Conservation (phyloP, 108 stramenopile species). For the Cyclotella sp. region DNA sequence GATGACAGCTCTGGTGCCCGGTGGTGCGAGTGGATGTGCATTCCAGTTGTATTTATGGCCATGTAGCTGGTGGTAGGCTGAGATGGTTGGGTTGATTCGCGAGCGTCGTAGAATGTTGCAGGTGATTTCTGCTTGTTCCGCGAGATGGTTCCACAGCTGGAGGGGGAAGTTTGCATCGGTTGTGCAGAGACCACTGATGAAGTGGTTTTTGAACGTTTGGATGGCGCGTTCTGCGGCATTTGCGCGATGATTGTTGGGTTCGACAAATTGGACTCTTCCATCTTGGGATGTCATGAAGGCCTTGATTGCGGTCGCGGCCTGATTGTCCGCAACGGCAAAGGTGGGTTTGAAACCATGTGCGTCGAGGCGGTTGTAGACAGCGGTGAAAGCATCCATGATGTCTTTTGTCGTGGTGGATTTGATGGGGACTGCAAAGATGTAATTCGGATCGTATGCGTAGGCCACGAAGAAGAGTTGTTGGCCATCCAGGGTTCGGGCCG, state of each 20-base stretch:
- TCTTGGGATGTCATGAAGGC: conserved; percentile 3
- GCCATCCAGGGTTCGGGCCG: conserved; percentile 12
- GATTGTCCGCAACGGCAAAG: conserved; percentile 34
- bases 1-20: conserved; percentile 34
- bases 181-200: conserved; percentile 29
- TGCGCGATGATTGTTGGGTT: conserved; percentile 34
- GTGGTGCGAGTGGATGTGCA: conserved; percentile 7
- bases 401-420: not conserved
- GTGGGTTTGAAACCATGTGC: conserved; percentile 23
- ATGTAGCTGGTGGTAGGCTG: conserved; percentile 25
- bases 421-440: conserved; percentile 40
- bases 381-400: conserved; percentile 1
- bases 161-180: too few species aligned
- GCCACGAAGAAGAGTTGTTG: conserved; percentile 25
- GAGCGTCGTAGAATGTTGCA: conserved; percentile 27
- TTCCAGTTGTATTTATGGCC: conserved; percentile 24
- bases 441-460: too few species aligned
- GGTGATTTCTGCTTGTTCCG: conserved; percentile 4
- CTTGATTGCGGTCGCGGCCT: conserved; percentile 24
- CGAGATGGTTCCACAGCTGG: conserved; percentile 21
- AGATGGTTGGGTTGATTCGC: conserved; percentile 36
- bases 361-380: conserved; percentile 3
- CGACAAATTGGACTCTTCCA: conserved; percentile 17
- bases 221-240: conserved; percentile 46
- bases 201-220: conserved; percentile 47